Evolutionary conservation across 225 moss, liverwort and hornwort species (phyloP).

Genomic region (Physcomitrellopsis africana): DNA sequence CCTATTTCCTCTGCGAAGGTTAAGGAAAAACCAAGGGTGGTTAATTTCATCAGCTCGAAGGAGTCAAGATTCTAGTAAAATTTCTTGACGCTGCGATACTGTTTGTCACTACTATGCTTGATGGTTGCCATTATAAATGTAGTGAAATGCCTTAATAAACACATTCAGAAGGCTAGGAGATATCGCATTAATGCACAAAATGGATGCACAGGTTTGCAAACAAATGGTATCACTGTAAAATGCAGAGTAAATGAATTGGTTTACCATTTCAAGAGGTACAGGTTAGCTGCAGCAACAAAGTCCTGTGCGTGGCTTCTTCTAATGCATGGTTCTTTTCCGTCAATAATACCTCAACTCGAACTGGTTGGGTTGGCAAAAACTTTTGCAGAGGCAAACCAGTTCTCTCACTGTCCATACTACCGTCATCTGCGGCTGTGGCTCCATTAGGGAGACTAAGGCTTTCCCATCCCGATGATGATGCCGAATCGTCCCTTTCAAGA

Average conservation of each 20-base stretch:
- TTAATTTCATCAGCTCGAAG: constrained; percentile 52
- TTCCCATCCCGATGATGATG: constrained; percentile 44
- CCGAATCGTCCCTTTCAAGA: constrained; percentile 40
- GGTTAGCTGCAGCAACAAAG: constrained; percentile 27
- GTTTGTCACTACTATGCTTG: neutral
- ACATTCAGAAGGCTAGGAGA: neutral
- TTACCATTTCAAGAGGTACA: constrained; percentile 31
- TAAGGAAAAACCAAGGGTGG: constrained; percentile 82
- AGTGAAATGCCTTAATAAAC: neutral
- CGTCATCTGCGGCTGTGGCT: constrained; percentile 52
- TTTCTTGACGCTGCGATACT: constrained; percentile 57
- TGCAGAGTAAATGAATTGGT: neutral
- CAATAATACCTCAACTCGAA: constrained; percentile 53
- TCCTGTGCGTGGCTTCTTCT: constrained; percentile 22
- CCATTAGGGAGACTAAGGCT: constrained; percentile 47
- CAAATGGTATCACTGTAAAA: neutral
- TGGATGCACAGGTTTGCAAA: neutral
- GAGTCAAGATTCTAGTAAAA: constrained; percentile 48
- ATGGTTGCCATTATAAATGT: no score
- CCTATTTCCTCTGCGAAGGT: constrained; percentile 65
- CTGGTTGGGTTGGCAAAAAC: constrained; percentile 80
- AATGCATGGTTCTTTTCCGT: constrained; percentile 26
- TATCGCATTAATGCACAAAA: neutral
- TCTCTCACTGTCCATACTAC: constrained; percentile 61
- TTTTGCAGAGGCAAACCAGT: constrained; percentile 66